Evolutionary conservation across 176 grass and related monocot species (phyloP), one percentile per base, ranked within the genome.

Genomic region (Puya raimondii): DNA sequence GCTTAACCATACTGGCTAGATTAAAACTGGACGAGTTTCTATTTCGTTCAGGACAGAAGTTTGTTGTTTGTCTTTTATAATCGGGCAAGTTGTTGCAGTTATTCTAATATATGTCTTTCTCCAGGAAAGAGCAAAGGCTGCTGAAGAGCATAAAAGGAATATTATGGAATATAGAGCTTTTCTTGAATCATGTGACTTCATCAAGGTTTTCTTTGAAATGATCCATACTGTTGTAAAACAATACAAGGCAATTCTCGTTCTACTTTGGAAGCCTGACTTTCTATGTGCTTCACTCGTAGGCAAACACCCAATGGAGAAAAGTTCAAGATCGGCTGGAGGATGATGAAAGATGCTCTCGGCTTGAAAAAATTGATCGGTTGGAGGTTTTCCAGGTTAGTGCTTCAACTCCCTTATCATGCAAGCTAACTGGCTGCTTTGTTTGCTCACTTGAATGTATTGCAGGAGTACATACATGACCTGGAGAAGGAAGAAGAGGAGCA

Each of bases 121-220:
- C 70, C 82, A 99, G 95, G 95, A 99, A 86, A 93, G 82, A 91
- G 64, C 80, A 49, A 99, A 86, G 78, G 95, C 87, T 83, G 73
- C 70, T 58, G 90, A 91, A 83, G 85, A 91, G 51, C 90, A 82
- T 79, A 93, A 82, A 80, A 88, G 69, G 65, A 76, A 93, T n/a
- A 63, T 91, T 72, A 82, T 72, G 47, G 95, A 94, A 58, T 99
- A 82, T 78, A 82, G 85, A 79, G 72, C 75, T 48, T 99, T 99
- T 81, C 87, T 99, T 73, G 80, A 88, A 81, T 99, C 95, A 50
- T 99, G 95, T 49, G 95, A 99, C 61, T 99, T 99, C 64, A 94
- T 99, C 58, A 88, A 99, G 90, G 95, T 99, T 67, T 84, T 69
- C 52, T 61, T 76, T 70, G 56, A 21, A 61, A 61, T 61, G 56